phyloP scores from a whole-genome alignment of 1,139 yeast genomes.

The Schizosaccharomyces versatilis region DNA sequence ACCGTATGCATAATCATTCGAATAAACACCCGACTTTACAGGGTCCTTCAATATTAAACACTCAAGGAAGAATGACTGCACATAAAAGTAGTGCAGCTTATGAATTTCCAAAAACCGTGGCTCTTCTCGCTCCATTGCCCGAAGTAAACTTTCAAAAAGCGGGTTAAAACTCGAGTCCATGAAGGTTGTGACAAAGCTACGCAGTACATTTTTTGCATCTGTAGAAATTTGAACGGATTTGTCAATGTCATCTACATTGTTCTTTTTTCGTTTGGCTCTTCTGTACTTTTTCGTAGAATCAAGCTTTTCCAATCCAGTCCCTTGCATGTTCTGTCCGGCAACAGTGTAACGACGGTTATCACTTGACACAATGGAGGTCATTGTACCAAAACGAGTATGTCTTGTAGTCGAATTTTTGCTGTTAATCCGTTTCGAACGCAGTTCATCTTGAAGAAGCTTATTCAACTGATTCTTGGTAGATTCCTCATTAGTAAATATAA shows the following conservation, averaged over 20 bases:
- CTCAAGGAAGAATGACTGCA: constrained; percentile 49
- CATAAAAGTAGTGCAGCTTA: constrained; percentile 32
- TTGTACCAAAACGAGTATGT: constrained; percentile 80
- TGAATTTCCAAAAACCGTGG: constrained; percentile 19
- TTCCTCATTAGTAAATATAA: constrained; percentile 12
- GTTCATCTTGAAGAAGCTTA: constrained; percentile 37
- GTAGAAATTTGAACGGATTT: constrained; percentile 17
- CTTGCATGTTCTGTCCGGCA: constrained; percentile 46
- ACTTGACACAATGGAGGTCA: constrained; percentile 43
- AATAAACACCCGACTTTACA: constrained; percentile 10
- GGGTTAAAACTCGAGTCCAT: constrained; percentile 59
- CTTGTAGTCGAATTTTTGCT: constrained; percentile 25
- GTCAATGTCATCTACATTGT: constrained; percentile 14
- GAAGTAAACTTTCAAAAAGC: constrained; percentile 32
- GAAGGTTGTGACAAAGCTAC: constrained; percentile 33
- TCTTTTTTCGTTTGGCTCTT: constrained; percentile 14
- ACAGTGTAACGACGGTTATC: constrained; percentile 40
- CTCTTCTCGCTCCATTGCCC: constrained; percentile 27
- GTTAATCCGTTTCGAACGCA: constrained; percentile 24
- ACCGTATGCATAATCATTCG: constrained; percentile 27
- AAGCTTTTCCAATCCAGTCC: constrained; percentile 31
- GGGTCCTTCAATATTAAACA: constrained; percentile 20
- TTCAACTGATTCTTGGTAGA: constrained; percentile 20
- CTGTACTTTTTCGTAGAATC: constrained; percentile 54
- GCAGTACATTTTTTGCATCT: constrained; percentile 21